These are phyloP conservation scores for Pseudogymnoascus sp. DNA, from an alignment of 2,329 filamentous ascomycete genomes.

Conservation along the genomic window DNA sequence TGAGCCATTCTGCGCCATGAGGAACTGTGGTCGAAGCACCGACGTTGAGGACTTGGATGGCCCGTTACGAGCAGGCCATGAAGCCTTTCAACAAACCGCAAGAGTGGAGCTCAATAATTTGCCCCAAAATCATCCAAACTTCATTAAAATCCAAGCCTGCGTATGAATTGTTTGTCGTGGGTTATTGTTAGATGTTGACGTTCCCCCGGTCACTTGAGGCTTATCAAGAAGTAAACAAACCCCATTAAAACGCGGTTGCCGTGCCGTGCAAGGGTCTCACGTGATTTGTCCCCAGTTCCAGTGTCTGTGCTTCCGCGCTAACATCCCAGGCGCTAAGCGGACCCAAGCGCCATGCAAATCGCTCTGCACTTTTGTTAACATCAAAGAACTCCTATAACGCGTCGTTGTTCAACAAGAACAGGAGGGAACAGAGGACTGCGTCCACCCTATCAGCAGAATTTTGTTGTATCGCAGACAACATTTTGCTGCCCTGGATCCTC, in stretches of 20 bases:
- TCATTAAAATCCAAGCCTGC: background rate
- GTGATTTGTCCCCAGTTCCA: background rate
- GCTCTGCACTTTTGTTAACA: background rate
- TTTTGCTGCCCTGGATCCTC: background rate
- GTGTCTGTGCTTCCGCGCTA: background rate
- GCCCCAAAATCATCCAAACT: background rate
- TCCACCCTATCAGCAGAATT: background rate
- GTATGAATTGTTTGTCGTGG: background rate
- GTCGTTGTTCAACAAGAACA: background rate
- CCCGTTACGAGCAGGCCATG: slow-evolving; percentile 6
- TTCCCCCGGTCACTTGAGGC: background rate
- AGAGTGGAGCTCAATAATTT: background rate
- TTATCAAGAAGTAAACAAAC: slow-evolving; percentile 12
- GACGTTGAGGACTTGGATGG: background rate
- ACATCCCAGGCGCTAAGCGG: slow-evolving; percentile 2
- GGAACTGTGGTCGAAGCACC: background rate
- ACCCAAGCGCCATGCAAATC: slow-evolving; percentile 2
- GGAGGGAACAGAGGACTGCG: background rate
- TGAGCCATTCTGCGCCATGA: slow-evolving; percentile 40
- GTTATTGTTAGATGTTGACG: slow-evolving; percentile 5
- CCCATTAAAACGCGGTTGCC: slow-evolving; percentile 10
- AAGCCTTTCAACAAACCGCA: background rate
- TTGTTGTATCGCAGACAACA: background rate
- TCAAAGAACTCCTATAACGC: background rate
- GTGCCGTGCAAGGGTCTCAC: slow-evolving; percentile 5